Evolutionary conservation across 2,329 filamentous ascomycete species (phyloP).

Genomic region (Orbilia quercus): DNA sequence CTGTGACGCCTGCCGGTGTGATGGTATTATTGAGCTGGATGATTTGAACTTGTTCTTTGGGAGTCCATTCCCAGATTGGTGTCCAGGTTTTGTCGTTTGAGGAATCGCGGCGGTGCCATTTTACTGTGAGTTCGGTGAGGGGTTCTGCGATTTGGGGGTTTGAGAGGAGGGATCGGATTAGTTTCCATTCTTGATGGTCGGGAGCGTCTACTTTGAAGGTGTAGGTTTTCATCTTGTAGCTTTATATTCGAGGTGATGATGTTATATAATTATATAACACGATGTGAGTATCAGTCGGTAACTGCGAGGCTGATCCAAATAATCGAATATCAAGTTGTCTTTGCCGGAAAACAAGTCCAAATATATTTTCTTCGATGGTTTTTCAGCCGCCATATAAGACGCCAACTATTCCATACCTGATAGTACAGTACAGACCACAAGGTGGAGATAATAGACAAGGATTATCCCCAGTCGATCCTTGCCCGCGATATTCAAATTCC

Average conservation of each 20-base stretch:
- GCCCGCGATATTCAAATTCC: neutral
- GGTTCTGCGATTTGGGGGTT: conserved; percentile 12
- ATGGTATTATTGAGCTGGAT: neutral
- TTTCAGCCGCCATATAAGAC: neutral
- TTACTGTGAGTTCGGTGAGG: conserved; percentile 12
- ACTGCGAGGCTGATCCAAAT: too few relatives aligned
- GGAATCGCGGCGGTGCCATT: conserved; percentile 12
- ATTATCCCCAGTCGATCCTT: neutral
- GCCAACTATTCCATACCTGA: too few relatives aligned
- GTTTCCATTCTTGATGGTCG: conserved; percentile 14
- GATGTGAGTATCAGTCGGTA: too few relatives aligned
- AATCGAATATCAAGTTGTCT: too few relatives aligned
- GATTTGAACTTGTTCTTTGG: conserved; percentile 3
- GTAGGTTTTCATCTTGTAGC: conserved; percentile 4
- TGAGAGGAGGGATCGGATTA: conserved; percentile 2
- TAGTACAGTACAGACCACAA: neutral
- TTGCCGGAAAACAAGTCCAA: too few relatives aligned
- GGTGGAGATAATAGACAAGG: neutral
- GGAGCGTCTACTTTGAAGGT: conserved; percentile 15
- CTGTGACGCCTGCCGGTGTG: neutral
- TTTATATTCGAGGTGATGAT: neutral
- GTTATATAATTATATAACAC: too few relatives aligned
- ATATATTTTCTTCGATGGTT: neutral
- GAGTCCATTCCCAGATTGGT: conserved; percentile 5
- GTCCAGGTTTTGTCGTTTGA: conserved; percentile 2